Conservation (phyloP, 345 rosid species). For the Pelargonium nanum region DNA sequence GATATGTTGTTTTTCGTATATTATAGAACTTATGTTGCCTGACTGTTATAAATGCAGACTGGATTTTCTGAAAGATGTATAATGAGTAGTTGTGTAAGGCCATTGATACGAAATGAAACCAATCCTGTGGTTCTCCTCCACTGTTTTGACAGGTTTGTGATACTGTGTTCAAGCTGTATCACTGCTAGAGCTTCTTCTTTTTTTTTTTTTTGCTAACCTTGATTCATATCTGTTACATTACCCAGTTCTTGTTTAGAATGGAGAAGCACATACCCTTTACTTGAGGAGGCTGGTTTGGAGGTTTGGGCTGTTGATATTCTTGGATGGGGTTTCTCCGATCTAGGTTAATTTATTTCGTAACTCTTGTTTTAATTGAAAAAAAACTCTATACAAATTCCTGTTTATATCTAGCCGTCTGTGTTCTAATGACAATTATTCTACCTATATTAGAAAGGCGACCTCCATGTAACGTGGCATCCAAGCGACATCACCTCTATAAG, state of each 20-base stretch:
- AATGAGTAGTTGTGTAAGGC: slow-evolving; percentile 74
- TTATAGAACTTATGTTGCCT: background rate
- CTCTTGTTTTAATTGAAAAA: background rate
- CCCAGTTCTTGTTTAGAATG: slow-evolving; percentile 78
- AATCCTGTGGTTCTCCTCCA: slow-evolving; percentile 70
- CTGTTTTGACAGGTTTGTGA: slow-evolving; percentile 73
- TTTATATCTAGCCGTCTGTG: background rate
- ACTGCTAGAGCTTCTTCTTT: background rate
- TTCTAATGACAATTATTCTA: background rate
- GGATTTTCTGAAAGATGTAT: slow-evolving; percentile 30
- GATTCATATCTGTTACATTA: slow-evolving; percentile 7
- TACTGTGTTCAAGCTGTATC: background rate
- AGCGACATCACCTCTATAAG: slow-evolving; percentile 67
- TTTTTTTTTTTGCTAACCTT: background rate
- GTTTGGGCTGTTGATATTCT: slow-evolving; percentile 91
- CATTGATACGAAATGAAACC: slow-evolving; percentile 24
- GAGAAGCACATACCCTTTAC: slow-evolving; percentile 56
- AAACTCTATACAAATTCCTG: background rate
- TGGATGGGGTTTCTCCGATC: slow-evolving; percentile 88
- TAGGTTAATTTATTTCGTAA: slow-evolving; percentile 28
- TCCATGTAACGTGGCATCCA: slow-evolving; percentile 57
- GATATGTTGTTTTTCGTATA: background rate
- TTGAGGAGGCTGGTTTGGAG: slow-evolving; percentile 67
- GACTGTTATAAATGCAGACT: slow-evolving; percentile 27
- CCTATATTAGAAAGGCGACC: slow-evolving; percentile 40